Evolutionary conservation across 78 protist species (phyloP).

Genomic region (Dictyostelium purpureum): DNA sequence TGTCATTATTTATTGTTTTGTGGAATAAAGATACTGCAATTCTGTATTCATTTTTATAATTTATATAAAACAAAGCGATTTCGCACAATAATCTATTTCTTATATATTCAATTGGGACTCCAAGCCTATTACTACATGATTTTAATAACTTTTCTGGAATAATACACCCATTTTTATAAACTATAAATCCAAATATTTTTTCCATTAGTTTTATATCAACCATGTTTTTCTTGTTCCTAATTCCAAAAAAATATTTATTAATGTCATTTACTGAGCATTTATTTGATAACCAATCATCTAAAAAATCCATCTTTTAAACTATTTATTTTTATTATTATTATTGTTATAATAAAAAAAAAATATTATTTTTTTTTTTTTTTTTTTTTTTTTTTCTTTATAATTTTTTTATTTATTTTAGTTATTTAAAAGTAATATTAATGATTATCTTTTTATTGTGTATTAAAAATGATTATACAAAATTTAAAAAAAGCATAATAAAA

Average conservation of each 20-base stretch:
- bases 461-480: no score
- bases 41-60: not conserved
- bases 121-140: constrained; percentile 5
- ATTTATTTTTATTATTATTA: not conserved
- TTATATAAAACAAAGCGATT: not conserved
- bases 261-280: not conserved
- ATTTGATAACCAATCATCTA: constrained; percentile 13
- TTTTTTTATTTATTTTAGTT: not conserved
- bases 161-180: not conserved
- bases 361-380: not conserved
- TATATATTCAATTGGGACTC: constrained; percentile 12
- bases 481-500: no score
- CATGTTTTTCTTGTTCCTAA: not conserved
- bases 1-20: not conserved
- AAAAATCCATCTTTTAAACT: constrained; percentile 4
- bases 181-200: constrained; percentile 6
- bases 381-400: not conserved
- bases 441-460: not conserved
- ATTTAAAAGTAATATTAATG: not conserved
- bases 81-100: constrained; percentile 9
- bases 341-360: not conserved
- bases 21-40: not conserved
- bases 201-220: constrained; percentile 5
- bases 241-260: constrained; percentile 27
- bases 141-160: not conserved